These are phyloP conservation scores for Allantophomopsis cytisporea DNA, from an alignment of 2,329 filamentous ascomycete species.

Conservation along the genomic window DNA sequence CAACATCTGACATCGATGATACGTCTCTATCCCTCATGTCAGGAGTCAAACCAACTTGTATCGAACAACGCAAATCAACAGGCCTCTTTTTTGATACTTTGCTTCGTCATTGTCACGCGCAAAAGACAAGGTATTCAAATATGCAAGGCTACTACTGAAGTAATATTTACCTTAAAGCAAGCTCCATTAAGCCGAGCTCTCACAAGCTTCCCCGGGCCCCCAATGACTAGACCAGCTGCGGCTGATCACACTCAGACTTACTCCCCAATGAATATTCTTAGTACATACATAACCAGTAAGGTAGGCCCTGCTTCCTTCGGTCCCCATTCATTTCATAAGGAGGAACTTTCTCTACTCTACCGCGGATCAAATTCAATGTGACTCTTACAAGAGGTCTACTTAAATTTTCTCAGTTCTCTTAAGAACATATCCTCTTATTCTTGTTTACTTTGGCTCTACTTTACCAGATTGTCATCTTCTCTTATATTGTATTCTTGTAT, in stretches of 20 bases:
- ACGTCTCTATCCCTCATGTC: too few relatives aligned
- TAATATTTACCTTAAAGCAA: background rate
- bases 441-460: background rate
- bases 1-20: too few relatives aligned
- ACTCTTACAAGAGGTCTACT: background rate
- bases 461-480: background rate
- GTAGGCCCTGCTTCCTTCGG: background rate
- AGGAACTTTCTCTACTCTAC: background rate
- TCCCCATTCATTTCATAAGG: background rate
- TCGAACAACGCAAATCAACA: too few relatives aligned
- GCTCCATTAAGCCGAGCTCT: background rate
- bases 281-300: background rate
- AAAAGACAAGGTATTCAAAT: background rate
- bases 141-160: background rate
- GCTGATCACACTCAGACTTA: background rate
- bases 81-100: too few relatives aligned
- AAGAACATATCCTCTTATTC: background rate
- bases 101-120: background rate
- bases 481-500: background rate
- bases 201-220: background rate
- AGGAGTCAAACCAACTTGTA: too few relatives aligned
- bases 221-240: background rate
- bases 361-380: constrained; percentile 1
- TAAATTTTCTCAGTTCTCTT: background rate
- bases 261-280: background rate